Evolutionary conservation across 371 early-diverging fungal genomes (phyloP).

Genomic region (Globomyces sp.): DNA sequence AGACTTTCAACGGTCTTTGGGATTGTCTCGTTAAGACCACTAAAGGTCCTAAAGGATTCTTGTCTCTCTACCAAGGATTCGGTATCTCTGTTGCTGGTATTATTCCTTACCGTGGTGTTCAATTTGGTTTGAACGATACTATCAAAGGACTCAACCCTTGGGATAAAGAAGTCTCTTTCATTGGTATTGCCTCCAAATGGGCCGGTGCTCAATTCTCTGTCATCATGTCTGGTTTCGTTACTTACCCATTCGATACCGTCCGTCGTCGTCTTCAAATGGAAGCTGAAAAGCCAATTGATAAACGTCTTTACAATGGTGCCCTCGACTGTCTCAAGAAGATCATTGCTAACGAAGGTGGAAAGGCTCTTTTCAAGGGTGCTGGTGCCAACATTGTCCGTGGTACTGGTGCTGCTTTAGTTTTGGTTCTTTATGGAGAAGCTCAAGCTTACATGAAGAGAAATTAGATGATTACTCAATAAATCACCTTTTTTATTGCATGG

Average conservation of each 20-base stretch:
- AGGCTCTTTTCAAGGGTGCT: constrained; percentile 80
- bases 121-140: constrained; percentile 37
- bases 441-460: constrained; percentile 10
- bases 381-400: constrained; percentile 80
- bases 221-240: constrained; percentile 29
- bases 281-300: constrained; percentile 69
- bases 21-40: constrained; percentile 37
- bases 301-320: constrained; percentile 60
- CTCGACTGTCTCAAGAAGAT: constrained; percentile 67
- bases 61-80: constrained; percentile 24
- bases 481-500: too few relatives aligned
- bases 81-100: constrained; percentile 49
- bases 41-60: constrained; percentile 29
- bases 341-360: constrained; percentile 66
- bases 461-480: too few relatives aligned
- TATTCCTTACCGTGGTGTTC: constrained; percentile 43
- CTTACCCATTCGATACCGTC: constrained; percentile 84
- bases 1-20: constrained; percentile 71
- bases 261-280: constrained; percentile 90
- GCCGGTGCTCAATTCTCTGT: constrained; percentile 37
- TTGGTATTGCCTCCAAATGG: constrained; percentile 31
- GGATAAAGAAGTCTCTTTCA: constrained; percentile 32
- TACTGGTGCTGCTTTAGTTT: constrained; percentile 74
- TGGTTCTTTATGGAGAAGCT: constrained; percentile 68
- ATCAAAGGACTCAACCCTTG: constrained; percentile 38